Conservation (phyloP, 2,329 filamentous ascomycete genomes). For the Xylariomycetidae sp. region DNA sequence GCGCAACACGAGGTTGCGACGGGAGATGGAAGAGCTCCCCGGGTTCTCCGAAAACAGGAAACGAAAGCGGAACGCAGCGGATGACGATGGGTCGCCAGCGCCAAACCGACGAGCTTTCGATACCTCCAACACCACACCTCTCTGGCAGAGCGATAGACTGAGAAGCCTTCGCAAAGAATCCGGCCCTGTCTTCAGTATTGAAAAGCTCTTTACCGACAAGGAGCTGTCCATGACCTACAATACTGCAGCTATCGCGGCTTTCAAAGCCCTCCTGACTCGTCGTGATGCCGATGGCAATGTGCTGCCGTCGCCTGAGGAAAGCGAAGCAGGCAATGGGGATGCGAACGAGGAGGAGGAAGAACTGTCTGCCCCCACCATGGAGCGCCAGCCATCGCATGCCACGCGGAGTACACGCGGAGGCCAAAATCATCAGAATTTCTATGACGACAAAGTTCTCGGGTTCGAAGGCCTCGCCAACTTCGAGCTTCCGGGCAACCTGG, state of each 20-base stretch:
- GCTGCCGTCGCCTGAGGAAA: constrained; percentile 46
- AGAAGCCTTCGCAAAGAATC: constrained; percentile 48
- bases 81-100: constrained; percentile 58
- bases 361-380: constrained; percentile 50
- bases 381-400: constrained; percentile 57
- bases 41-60: constrained; percentile 53
- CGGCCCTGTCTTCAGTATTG: constrained; percentile 57
- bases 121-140: constrained; percentile 49
- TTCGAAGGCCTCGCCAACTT: constrained; percentile 56
- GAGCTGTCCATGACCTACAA: constrained; percentile 63
- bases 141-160: constrained; percentile 58
- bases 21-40: constrained; percentile 53
- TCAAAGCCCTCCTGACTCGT: constrained; percentile 56
- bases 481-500: constrained; percentile 52
- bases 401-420: constrained; percentile 56
- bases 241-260: constrained; percentile 53
- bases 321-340: constrained; percentile 46
- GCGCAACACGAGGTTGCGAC: constrained; percentile 55
- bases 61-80: constrained; percentile 52
- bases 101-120: constrained; percentile 52
- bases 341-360: constrained; percentile 44
- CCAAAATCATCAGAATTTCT: constrained; percentile 44
- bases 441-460: constrained; percentile 52
- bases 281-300: constrained; percentile 45
- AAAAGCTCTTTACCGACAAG: constrained; percentile 66